Evolutionary conservation across 164 flowering plant species (phyloP), one percentile per base, ranked within the genome.

Genomic region (Aristolochia californica): DNA sequence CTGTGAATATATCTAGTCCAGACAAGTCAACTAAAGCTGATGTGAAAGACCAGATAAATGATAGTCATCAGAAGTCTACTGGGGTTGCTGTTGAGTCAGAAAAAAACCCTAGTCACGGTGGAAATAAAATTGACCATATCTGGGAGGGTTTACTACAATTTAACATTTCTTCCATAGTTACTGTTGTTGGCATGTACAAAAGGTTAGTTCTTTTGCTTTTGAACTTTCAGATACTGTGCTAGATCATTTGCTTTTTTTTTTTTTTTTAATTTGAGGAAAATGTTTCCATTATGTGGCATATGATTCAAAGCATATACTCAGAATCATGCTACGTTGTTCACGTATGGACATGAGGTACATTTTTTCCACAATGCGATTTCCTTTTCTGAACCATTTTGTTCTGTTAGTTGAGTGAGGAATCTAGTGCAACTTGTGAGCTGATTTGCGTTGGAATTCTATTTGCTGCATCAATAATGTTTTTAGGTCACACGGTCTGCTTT

Each of bases 91-190:
- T n/a, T 9, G 62, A 64, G 58, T 48, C 68, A 30, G 77, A 65
- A 52, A 57, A 52, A 14, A 1, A 53, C 9, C 45, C 55, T 60
- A 27, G 60, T 58, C 61, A 24, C 61, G 52, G 28, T 55, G 48
- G 48, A 43, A 27, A 62, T 5, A 75, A 73, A 58, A 72, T 66
- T 20, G 87, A 77, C 30, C 72, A 48, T 60, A 54, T 83, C 16
- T 94, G 99, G 99, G 85, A 84, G 57, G 99, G 99, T 44, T 20
- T 48, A 40, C 76, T 94, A 57, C 96, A 94, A 71, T 75, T 90
- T 30, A 86, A 55, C 73, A 50, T 76, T 44, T 77, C 95, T 43
- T 58, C 83, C 52, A 58, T 59, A 48, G 73, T 74, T 27, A 68
- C 78, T 0, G 82, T 81, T 20, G 52, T 61, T 64, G 91, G 88